These are phyloP conservation scores for Backusella tarrabulga DNA, from an alignment of 192 early-diverging fungal genomes.

Conservation along the genomic window DNA sequence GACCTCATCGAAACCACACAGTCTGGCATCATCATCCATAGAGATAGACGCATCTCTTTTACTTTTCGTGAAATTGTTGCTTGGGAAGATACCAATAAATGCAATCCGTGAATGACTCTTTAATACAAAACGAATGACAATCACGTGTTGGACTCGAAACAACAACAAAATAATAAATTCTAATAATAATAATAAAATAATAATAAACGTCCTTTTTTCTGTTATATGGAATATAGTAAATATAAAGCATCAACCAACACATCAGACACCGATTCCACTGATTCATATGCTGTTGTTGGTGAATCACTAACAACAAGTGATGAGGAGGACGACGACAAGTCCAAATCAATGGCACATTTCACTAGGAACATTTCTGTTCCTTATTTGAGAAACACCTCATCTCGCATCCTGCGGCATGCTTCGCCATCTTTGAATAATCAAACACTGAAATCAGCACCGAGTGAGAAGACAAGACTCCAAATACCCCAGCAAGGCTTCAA, in stretches of 20 bases:
- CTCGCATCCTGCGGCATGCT: not conserved
- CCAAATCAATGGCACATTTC: not conserved
- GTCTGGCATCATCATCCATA: conserved; percentile 43
- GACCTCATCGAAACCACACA: conserved; percentile 42
- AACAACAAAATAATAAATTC: not conserved
- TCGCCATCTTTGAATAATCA: not conserved
- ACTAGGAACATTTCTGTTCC: not conserved
- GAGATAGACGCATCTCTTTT: conserved; percentile 61
- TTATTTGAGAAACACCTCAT: not conserved
- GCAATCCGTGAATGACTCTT: not conserved
- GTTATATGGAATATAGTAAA: not conserved
- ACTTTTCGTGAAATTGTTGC: conserved; percentile 48
- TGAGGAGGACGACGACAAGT: not conserved
- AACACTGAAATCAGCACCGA: not conserved
- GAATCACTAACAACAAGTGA: not conserved
- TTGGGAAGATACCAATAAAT: conserved; percentile 5
- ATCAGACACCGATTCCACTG: not conserved
- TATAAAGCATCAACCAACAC: not conserved
- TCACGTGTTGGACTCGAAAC: not conserved
- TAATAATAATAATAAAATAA: not conserved
- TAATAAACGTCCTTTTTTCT: not conserved
- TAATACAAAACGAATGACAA: not conserved
- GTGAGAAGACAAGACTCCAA: not conserved
- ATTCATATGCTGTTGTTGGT: not conserved
- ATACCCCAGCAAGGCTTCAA: not conserved